phyloP scores from a whole-genome alignment of 2,329 filamentous ascomycete genomes.

The Cercospora beticola region DNA sequence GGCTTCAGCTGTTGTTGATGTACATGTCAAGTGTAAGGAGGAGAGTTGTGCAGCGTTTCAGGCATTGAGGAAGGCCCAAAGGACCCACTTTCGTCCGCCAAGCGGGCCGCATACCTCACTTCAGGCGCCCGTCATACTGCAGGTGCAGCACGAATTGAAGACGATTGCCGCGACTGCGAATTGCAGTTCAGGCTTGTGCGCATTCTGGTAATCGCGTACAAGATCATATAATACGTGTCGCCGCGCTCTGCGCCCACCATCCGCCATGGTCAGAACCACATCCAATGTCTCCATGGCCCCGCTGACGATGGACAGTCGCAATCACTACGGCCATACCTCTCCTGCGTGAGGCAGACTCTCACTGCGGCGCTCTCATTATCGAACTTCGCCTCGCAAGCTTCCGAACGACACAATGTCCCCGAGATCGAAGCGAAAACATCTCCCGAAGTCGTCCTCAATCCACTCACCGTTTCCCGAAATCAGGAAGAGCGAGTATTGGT shows the following conservation, averaged over 20 bases:
- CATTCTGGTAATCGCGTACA: not conserved
- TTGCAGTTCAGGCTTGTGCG: not conserved
- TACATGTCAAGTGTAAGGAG: not conserved
- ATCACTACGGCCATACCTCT: slow-evolving; percentile 93
- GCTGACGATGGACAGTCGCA: slow-evolving; percentile 66
- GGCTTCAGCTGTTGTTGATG: not conserved
- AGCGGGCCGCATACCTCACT: not conserved
- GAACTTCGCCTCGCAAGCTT: slow-evolving; percentile 96
- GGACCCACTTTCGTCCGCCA: not conserved
- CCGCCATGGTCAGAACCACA: slow-evolving; percentile 19
- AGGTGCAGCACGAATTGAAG: not conserved
- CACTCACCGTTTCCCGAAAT: slow-evolving; percentile 86
- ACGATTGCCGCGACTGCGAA: not conserved
- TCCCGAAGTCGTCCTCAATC: slow-evolving; percentile 90
- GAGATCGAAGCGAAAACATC: slow-evolving; percentile 93
- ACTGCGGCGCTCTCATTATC: slow-evolving; percentile 90
- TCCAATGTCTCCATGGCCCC: not conserved
- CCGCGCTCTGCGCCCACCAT: not conserved
- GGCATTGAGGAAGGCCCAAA: not conserved
- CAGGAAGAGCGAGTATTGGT: slow-evolving; percentile 96
- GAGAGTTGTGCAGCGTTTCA: not conserved
- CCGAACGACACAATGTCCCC: slow-evolving; percentile 96
- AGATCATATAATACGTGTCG: not conserved
- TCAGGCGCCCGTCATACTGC: not conserved
- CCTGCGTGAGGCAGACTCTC: slow-evolving; percentile 91